Conservation (phyloP, 2,329 filamentous ascomycete genomes). For the Trichophyton rubrum region DNA sequence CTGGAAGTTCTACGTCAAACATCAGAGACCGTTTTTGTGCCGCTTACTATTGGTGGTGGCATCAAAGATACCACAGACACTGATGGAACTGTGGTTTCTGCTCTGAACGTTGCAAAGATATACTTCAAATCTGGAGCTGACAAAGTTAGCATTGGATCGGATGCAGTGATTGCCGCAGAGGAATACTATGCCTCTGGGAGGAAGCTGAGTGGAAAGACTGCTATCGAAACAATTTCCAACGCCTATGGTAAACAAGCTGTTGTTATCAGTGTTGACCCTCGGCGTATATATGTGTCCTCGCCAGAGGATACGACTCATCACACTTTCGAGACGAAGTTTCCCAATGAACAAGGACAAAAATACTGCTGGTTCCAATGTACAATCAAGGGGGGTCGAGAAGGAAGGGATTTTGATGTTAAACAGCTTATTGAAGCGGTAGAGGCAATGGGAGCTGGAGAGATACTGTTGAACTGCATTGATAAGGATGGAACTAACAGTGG, state of each 20-base stretch:
- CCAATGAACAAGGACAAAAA: slow-evolving; percentile 62
- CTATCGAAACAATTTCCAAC: slow-evolving; percentile 86
- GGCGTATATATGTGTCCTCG: slow-evolving; percentile 67
- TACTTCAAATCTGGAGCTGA: slow-evolving; percentile 97
- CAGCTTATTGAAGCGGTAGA: slow-evolving; percentile 82
- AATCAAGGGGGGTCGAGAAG: slow-evolving; percentile 87
- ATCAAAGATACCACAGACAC: slow-evolving; percentile 87
- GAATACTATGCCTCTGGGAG: slow-evolving; percentile 65
- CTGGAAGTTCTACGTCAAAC: slow-evolving; percentile 79
- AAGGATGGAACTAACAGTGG: slow-evolving; percentile 88
- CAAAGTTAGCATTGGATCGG: slow-evolving; percentile 93
- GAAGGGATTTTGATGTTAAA: slow-evolving; percentile 82
- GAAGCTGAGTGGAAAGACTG: slow-evolving; percentile 64
- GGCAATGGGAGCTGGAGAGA: slow-evolving; percentile 89
- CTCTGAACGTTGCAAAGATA: slow-evolving; percentile 84
- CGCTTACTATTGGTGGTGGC: slow-evolving; percentile 86
- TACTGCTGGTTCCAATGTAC: slow-evolving; percentile 98
- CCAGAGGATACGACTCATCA: slow-evolving; percentile 60
- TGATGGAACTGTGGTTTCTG: slow-evolving; percentile 73
- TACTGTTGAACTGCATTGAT: slow-evolving; percentile 95
- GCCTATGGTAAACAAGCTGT: slow-evolving; percentile 96
- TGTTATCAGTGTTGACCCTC: slow-evolving; percentile 88
- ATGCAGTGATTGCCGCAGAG: slow-evolving; percentile 85
- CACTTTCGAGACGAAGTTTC: slow-evolving; percentile 56
- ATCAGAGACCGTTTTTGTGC: slow-evolving; percentile 87